Evolutionary conservation across 176 grass and related monocot genomes (phyloP).

Genomic region (Puccinellia tenuiflora): DNA sequence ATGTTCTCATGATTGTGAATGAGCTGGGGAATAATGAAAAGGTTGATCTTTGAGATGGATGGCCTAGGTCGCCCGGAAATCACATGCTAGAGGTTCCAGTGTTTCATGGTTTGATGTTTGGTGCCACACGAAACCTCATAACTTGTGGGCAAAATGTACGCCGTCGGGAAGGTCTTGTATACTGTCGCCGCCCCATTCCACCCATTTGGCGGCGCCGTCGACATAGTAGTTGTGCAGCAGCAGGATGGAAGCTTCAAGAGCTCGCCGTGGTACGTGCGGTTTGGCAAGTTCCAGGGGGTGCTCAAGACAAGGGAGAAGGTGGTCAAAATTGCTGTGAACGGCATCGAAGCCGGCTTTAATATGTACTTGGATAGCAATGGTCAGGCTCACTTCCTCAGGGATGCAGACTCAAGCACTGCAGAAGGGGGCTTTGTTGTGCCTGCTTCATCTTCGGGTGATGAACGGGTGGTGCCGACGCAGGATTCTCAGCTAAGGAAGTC

Average conservation of each 20-base stretch:
- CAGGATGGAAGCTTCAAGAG: constrained; percentile 87
- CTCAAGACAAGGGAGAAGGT: constrained; percentile 85
- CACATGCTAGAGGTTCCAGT: not conserved
- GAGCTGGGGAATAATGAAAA: not conserved
- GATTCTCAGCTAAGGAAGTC: constrained; percentile 37
- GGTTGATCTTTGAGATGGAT: constrained; percentile 10
- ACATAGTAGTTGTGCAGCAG: constrained; percentile 91
- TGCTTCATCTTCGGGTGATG: constrained; percentile 51
- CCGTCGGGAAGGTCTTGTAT: constrained; percentile 67
- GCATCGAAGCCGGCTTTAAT: constrained; percentile 63
- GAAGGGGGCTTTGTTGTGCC: constrained; percentile 52
- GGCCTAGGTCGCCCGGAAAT: not conserved
- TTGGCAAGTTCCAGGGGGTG: constrained; percentile 96
- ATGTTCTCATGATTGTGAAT: not conserved
- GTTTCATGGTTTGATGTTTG: constrained; percentile 38
- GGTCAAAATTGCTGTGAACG: constrained; percentile 73
- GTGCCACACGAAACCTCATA: not conserved
- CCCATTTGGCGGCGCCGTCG: constrained; percentile 82
- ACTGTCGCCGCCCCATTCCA: constrained; percentile 72
- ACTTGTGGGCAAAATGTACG: constrained; percentile 44
- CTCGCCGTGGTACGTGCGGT: constrained; percentile 90
- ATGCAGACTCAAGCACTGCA: constrained; percentile 17
- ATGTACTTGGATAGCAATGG: constrained; percentile 89
- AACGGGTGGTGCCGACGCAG: constrained; percentile 25
- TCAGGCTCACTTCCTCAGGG: constrained; percentile 73